Evolutionary conservation across 495 filamentous ascomycete species (phyloP), one percentile per base, ranked within the genome.

Genomic region (Penicillium argentinense): DNA sequence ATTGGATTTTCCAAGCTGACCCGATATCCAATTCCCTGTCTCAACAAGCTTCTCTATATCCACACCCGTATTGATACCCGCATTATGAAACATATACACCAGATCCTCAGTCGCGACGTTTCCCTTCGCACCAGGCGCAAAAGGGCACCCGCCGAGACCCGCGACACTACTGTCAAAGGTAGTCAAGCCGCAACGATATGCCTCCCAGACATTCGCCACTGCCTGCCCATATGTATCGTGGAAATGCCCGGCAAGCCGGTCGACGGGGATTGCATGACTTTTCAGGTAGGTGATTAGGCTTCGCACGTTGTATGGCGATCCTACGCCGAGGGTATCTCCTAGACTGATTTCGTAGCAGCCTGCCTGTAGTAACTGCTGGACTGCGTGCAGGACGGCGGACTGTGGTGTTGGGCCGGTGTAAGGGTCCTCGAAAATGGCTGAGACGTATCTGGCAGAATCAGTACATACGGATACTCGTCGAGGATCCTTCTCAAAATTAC

Each of bases 181-280:
- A 4, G 63, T 56, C 2, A 76, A 46, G 4, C 72, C 73, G 36
- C 63, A 59, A 0, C 42, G 44, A 41, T 73, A 76, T 6, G 66
- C 64, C 45, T 67, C 66, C 54, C 72, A 64, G 13, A 69, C 67
- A 42, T 76, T 76, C 14, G 66, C 65, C 1, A 69, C 53, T 1
- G 62, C 73, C 41, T 68, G 67, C 5, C 72, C 69, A 34, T 74
- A 71, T 0, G 71, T 76, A 44, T 76, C 72, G 26, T 76, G 73
- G 45, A 75, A 76, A 44, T 76, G 73, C 9, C 69, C 71, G 0
- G 73, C 73, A 1, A 76, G 51, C 13, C 39, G 51, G 0, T 39
- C 22, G 0, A 58, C 32, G 0, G 73, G 59, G 3, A 75, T 51
- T 4, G 34, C 49, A 23, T 60, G 41, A 7, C 39, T 38, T 5